Conservation (phyloP, 2,329 filamentous ascomycete genomes). For the Sporothrix phasma region DNA sequence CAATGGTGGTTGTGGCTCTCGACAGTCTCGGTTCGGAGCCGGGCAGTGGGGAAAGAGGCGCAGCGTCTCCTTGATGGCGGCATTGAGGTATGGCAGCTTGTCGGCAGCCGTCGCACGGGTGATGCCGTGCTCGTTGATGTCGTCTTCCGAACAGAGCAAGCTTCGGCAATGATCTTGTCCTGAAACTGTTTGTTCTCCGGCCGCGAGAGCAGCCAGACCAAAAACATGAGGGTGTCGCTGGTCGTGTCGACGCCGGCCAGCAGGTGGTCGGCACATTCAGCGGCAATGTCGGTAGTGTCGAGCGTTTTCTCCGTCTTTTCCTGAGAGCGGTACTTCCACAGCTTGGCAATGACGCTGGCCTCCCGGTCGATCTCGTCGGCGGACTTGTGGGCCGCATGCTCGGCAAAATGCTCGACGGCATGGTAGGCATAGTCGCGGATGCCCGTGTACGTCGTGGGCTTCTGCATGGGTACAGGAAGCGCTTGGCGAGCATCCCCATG, state of each 20-base stretch:
- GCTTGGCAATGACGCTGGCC: conserved; percentile 28
- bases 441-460: conserved; percentile 40
- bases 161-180: conserved; percentile 34
- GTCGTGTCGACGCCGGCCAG: conserved; percentile 42
- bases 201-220: conserved; percentile 39
- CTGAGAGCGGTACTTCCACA: conserved; percentile 23
- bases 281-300: conserved; percentile 37
- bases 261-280: conserved; percentile 44
- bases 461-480: conserved; percentile 38
- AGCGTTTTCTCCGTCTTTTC: conserved; percentile 4
- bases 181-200: conserved; percentile 34
- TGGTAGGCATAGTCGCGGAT: conserved; percentile 31
- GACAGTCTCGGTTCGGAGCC: conserved; percentile 38
- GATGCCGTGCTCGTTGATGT: conserved; percentile 23
- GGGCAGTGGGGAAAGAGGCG: conserved; percentile 42
- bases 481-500: conserved; percentile 25
- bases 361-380: conserved; percentile 15
- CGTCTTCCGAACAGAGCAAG: conserved; percentile 18
- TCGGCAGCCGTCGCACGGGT: conserved; percentile 29
- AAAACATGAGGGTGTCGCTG: conserved; percentile 40
- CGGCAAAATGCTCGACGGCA: conserved; percentile 21
- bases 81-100: conserved; percentile 36
- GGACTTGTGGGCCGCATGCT: background rate
- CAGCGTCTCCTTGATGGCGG: conserved; percentile 41
- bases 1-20: conserved; percentile 21